Evolutionary conservation across 2,329 filamentous ascomycete species (phyloP).

Genomic region (Coniochaeta pulveracea): DNA sequence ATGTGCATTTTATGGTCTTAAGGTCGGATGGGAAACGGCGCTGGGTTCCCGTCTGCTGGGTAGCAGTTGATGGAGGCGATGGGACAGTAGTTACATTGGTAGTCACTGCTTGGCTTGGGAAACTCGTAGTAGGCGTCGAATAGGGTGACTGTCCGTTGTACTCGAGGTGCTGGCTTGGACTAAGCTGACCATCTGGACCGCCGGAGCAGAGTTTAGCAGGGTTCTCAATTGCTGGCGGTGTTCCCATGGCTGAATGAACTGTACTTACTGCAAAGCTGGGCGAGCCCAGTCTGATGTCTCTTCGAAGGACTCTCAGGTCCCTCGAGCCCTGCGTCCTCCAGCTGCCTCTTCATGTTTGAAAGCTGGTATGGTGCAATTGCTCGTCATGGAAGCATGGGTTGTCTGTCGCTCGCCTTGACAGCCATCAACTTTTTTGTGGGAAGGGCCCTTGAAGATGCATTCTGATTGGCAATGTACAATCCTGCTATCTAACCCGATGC

Average conservation of each 20-base stretch:
- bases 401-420: background rate
- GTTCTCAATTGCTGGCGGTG: background rate
- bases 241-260: too few species aligned
- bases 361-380: background rate
- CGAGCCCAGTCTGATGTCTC: background rate
- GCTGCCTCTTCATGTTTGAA: conserved; percentile 1
- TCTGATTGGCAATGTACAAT: background rate
- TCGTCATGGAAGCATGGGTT: background rate
- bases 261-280: too few species aligned
- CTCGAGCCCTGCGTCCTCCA: background rate
- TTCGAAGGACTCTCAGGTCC: background rate
- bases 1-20: conserved; percentile 69
- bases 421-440: conserved; percentile 4
- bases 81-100: conserved; percentile 8
- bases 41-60: conserved; percentile 20
- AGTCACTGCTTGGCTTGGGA: conserved; percentile 26
- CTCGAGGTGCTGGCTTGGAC: background rate
- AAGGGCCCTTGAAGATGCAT: background rate
- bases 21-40: conserved; percentile 54
- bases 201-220: too few species aligned
- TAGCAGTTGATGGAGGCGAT: conserved; percentile 11
- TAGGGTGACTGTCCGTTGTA: background rate
- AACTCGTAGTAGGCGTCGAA: background rate
- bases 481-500: too few species aligned
- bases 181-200: too few species aligned